Percentiles rank a stretch among this genome's conserved stretches.
phyloP scores from a whole-genome alignment of 1,284 basidiomycete genomes.

The Cystobasidium sp. region DNA sequence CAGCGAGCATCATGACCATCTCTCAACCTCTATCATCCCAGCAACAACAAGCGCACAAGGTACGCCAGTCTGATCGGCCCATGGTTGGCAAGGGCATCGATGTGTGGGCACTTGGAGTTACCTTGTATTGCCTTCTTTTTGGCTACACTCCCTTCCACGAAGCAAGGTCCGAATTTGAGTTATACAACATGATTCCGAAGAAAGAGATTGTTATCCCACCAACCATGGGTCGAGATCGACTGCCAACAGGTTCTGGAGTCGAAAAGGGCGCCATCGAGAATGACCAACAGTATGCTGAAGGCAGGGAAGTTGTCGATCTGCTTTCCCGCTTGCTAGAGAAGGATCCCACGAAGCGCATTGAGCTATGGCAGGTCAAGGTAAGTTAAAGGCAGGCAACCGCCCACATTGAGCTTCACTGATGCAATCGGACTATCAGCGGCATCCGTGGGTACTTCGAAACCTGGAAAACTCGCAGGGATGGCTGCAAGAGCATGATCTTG shows the following conservation, averaged over 20 bases:
- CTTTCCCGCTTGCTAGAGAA: constrained; percentile 81
- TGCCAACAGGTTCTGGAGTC: constrained; percentile 67
- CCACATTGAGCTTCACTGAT: background rate
- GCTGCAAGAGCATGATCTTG: constrained; percentile 74
- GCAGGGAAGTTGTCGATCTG: constrained; percentile 70
- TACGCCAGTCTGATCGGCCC: constrained; percentile 60
- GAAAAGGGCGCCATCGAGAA: constrained; percentile 51
- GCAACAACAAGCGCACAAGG: constrained; percentile 38
- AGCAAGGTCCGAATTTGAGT: constrained; percentile 70
- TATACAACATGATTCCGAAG: constrained; percentile 83
- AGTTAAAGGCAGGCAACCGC: constrained; percentile 1
- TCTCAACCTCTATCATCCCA: constrained; percentile 47
- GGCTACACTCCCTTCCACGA: constrained; percentile 75
- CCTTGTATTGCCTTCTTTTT: constrained; percentile 91
- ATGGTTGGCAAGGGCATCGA: constrained; percentile 94
- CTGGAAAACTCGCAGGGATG: constrained; percentile 74
- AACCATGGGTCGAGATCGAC: constrained; percentile 73
- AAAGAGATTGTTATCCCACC: constrained; percentile 74
- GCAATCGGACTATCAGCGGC: constrained; percentile 43
- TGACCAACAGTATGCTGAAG: constrained; percentile 60
- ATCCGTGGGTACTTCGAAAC: constrained; percentile 79
- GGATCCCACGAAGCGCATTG: constrained; percentile 76
- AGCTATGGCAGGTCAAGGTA: constrained; percentile 83
- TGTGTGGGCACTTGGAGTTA: constrained; percentile 99
- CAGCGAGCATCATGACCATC: constrained; percentile 47